Evolutionary conservation across 768 basidiomycete species (phyloP).

Genomic region (Leccinum incarnatum): DNA sequence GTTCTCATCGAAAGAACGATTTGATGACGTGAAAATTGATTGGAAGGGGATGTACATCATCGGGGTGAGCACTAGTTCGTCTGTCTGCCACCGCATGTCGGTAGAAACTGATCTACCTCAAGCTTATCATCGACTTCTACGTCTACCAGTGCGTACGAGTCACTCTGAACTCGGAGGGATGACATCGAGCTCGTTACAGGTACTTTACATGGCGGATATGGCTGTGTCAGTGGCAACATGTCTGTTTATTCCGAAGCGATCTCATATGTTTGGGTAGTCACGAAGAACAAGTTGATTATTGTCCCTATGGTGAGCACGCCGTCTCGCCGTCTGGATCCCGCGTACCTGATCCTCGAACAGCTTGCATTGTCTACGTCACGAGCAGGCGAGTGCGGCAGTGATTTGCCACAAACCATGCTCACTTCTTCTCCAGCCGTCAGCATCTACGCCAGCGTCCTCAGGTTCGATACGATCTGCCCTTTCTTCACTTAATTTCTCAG

Average conservation of each 20-base stretch:
- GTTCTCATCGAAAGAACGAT: not conserved
- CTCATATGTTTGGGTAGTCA: conserved; percentile 17
- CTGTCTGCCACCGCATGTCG: no score
- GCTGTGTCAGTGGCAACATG: conserved; percentile 18
- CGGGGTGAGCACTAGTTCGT: conserved; percentile 17
- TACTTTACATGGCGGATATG: conserved; percentile 33
- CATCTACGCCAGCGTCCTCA: conserved; percentile 10
- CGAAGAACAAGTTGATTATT: conserved; percentile 12
- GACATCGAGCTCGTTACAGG: conserved; percentile 1
- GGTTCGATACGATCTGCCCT: conserved; percentile 7
- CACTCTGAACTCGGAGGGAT: not conserved
- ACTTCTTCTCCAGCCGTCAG: conserved; percentile 15
- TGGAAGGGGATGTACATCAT: conserved; percentile 21
- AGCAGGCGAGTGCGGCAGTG: conserved; percentile 12
- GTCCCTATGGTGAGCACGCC: conserved; percentile 18
- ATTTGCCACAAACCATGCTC: not conserved
- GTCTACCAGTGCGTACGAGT: conserved; percentile 21
- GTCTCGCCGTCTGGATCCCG: not conserved
- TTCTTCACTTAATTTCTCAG: not conserved
- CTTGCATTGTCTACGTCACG: conserved; percentile 18
- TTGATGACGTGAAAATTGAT: not conserved
- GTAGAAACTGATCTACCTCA: conserved; percentile 2
- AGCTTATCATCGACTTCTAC: conserved; percentile 29
- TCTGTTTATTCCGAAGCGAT: not conserved
- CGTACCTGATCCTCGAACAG: conserved; percentile 8